Base-by-base conservation (phyloP, 2,329 filamentous ascomycete genomes). In the Myriosclerotinia scirpicola region DNA sequence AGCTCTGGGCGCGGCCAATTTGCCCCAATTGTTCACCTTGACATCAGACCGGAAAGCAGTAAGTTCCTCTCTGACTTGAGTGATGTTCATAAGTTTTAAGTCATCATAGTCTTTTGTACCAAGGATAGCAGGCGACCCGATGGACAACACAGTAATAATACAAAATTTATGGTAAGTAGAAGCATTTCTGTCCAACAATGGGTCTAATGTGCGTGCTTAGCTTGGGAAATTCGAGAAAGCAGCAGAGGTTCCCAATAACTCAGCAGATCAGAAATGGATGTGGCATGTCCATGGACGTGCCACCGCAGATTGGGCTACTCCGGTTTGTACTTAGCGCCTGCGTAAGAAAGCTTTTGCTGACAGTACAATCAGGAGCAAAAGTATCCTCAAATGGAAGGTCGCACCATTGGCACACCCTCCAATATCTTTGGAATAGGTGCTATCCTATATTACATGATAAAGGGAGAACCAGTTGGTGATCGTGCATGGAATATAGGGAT, bases 341-440 rank as follows among this genome's bases (percentile, higher is more conserved):
- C 22, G 15, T 8, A 42, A 34, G 30, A 42, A 26, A 56, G 4
- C n/a, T 9, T 1, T 22, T n/a, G 38, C 38, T 56, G 22, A 56
- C 6, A 30, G 8, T 30, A 5, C 26, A 30, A 9, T 30, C 9
- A 56, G 54, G 54, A 56, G 15, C 54, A 56, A 44, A 42, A 42
- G n/a, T 56, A 56, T 44, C 22, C 54, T 9, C 4, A 20, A 5
- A 56, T 56, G 54, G 38, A 56, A 26, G 15, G 22, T 3, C n/a
- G 38, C 5, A 56, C 38, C 15, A 56, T 44, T 11, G 38, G 14
- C 12, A 3, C 38, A 26, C 2, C 38, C 5, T 56, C 38, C 17
- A 56, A 56, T 20, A 42, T 44, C 5, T 56, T 56, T 56, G 54
- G 54, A 56, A 56, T 56, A 26, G 54, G 54, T 12, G 54, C 54